Conservation (phyloP, 768 basidiomycete genomes). For the Termitomyces eurrhizus region DNA sequence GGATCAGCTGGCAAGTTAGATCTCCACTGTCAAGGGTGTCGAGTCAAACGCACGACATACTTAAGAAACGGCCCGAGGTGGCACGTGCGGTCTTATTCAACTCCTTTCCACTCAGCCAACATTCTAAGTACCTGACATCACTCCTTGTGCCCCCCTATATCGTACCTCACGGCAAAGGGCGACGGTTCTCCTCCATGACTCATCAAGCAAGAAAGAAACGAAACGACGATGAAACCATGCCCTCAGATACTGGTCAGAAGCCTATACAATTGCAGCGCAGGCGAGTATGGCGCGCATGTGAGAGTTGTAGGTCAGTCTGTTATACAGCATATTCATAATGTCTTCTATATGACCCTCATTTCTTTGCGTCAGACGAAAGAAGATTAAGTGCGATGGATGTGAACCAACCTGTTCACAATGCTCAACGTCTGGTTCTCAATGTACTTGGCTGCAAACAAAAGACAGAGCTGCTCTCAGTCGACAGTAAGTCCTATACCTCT, state of each 20-base stretch:
- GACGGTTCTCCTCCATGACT: constrained; percentile 45
- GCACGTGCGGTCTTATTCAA: constrained; percentile 17
- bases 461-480: constrained; percentile 86
- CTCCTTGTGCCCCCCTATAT: constrained; percentile 9
- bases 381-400: constrained; percentile 89
- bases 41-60: constrained; percentile 6
- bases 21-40: not conserved
- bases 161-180: constrained; percentile 40
- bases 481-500: constrained; percentile 55
- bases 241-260: constrained; percentile 57
- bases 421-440: constrained; percentile 65
- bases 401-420: constrained; percentile 88
- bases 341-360: constrained; percentile 7
- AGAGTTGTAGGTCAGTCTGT: constrained; percentile 71
- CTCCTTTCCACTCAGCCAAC: not conserved
- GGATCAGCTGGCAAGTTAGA: constrained; percentile 5
- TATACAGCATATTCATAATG: constrained; percentile 16
- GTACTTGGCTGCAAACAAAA: constrained; percentile 89
- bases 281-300: constrained; percentile 87
- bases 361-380: constrained; percentile 63
- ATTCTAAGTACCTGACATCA: constrained; percentile 14
- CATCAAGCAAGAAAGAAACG: constrained; percentile 78
- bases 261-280: constrained; percentile 75
- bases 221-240: constrained; percentile 51
- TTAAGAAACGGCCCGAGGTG: constrained; percentile 14